phyloP scores from a whole-genome alignment of 768 basidiomycete genomes.

The Lactarius pseudohatsudake region DNA sequence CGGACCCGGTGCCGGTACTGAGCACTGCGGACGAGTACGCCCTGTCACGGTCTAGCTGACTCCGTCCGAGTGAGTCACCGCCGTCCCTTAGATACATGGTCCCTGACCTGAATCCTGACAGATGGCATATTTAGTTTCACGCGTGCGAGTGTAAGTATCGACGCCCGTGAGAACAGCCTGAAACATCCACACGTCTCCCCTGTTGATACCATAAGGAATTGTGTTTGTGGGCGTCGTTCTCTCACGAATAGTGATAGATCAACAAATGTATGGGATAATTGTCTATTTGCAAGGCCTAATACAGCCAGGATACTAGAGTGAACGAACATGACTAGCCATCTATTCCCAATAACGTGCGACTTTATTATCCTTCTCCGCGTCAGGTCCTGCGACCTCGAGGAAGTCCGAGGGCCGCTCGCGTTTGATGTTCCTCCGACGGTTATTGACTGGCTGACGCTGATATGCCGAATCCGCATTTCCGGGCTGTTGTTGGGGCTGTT shows the following conservation, averaged over 20 bases:
- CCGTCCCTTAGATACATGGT: too few species aligned
- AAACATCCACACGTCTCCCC: background rate
- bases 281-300: background rate
- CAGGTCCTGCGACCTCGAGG: conserved; percentile 56
- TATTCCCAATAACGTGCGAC: conserved; percentile 78
- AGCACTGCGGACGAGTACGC: too few species aligned
- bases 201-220: background rate
- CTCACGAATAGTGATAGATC: background rate
- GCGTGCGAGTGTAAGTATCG: too few species aligned
- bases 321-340: background rate
- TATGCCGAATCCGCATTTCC: conserved; percentile 80
- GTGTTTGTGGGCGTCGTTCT: background rate
- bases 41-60: too few species aligned
- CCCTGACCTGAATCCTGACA: too few species aligned
- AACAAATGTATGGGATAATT: background rate
- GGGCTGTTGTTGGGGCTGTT: conserved; percentile 63
- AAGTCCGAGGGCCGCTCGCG: conserved; percentile 85
- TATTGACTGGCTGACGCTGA: conserved; percentile 80
- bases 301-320: background rate
- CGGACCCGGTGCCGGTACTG: too few species aligned
- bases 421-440: conserved; percentile 73
- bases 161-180: background rate
- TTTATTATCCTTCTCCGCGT: conserved; percentile 60
- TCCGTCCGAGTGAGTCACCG: too few species aligned
- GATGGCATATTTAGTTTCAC: too few species aligned